phyloP scores from a whole-genome alignment of 1,139 yeast genomes.

The Dujonia santamariae region DNA sequence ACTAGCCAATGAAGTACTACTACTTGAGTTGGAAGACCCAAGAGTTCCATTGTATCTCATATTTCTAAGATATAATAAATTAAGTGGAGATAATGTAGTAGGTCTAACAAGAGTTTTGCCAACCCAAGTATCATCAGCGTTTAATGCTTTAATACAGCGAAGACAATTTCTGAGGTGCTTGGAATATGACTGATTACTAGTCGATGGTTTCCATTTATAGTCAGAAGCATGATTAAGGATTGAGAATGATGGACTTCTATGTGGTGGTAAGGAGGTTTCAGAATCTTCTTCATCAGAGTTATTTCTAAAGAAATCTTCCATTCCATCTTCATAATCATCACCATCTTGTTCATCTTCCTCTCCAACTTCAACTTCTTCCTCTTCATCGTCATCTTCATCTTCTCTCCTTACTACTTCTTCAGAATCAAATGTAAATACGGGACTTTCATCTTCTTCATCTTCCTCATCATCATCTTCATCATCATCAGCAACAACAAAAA shows the following conservation, averaged over 20 bases:
- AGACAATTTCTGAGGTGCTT: constrained; percentile 50
- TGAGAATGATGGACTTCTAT: not conserved
- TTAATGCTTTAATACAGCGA: constrained; percentile 55
- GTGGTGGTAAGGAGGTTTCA: not conserved
- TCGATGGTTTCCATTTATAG: constrained; percentile 48
- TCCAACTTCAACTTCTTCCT: constrained; percentile 6
- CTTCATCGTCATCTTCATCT: constrained; percentile 5
- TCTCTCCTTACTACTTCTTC: not conserved
- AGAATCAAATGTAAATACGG: constrained; percentile 13
- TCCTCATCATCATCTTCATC: constrained; percentile 28
- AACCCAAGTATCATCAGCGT: constrained; percentile 54
- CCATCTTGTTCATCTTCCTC: constrained; percentile 12
- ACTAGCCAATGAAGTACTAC: constrained; percentile 19
- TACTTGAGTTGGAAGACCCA: constrained; percentile 10
- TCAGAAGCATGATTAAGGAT: no score
- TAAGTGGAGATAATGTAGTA: constrained; percentile 31
- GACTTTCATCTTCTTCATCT: constrained; percentile 22
- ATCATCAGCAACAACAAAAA: constrained; percentile 6
- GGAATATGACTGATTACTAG: constrained; percentile 23
- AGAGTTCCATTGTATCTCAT: constrained; percentile 19
- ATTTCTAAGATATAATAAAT: constrained; percentile 21
- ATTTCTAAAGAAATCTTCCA: no score
- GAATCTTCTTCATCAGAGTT: no score
- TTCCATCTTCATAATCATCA: constrained; percentile 10
- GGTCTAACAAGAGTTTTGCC: constrained; percentile 48